Base-by-base conservation (phyloP, 768 basidiomycete species). In the Lactarius pseudohatsudake region DNA sequence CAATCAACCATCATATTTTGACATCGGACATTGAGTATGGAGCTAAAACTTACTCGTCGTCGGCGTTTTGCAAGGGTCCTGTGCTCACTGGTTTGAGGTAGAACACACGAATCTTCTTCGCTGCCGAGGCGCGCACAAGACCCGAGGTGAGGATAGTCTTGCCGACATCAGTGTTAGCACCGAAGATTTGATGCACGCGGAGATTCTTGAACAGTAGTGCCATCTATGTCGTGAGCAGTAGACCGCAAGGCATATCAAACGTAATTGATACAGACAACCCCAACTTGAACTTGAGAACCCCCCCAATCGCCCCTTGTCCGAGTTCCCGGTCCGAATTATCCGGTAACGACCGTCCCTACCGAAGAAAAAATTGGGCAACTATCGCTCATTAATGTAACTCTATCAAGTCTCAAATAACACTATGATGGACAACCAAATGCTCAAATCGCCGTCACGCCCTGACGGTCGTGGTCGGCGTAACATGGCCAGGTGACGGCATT, bases 141-240 rank as follows among this genome's bases (percentile, higher is more conserved):
- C 92, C 92, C 2, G 94, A 85, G 1, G 93, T 90, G 62, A 98
- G 79, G 65, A 98, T 83, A 0, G 96, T 97, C 78, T 98, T 98
- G 32, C 96, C 96, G 59, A 98, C 95, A 76, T 94, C 88, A 2
- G 96, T 98, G 77, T 96, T 97, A 1, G 96, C 94, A 38, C 96
- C 96, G 73, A 97, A 96, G 66, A 98, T 80, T 75, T 96, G 93
- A 76, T 95, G 92, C 36, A 94, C 80, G 20, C 93, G 86, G 40
- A 98, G 83, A 74, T 95, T 84, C 72, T 85, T 88, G 81, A 91
- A 96, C 55, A 98, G 87, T 26, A 89, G 82, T 58, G 91, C 86
- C 93, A 95, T 94, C 53, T 64, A 64, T 38, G 30, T 56, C 55
- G 30, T 30, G 58, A 40, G 34, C n/a, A 36, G 34, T 26, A 18